Evolutionary conservation across 768 basidiomycete species (phyloP), one percentile per base, ranked within the genome.

Genomic region (Coprinopsis marcescibilis): DNA sequence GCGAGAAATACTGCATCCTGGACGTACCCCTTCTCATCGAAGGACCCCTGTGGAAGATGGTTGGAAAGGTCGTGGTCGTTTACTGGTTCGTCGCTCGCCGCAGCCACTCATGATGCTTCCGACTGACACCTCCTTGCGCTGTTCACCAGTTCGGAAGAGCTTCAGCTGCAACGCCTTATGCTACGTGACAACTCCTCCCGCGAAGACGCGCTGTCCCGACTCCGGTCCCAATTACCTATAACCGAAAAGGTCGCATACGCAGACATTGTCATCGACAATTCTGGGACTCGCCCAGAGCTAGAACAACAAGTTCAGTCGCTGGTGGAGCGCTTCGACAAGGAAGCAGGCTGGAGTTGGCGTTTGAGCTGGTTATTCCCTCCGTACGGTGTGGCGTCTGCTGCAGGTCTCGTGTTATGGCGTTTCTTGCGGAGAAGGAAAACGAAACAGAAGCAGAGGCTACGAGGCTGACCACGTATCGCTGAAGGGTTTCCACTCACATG

Each of bases 1-100:
- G 96, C 5, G 70, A 89, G 56, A 83, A 76, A 59, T 70, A 86
- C 30, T 89, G 85, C 51, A 73, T 97, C 2, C 65, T 98, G 54
- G 96, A 98, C 62, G 88, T 96, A 4, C 96, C 96, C 25, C 66
- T 98, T 42, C 69, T 99, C 46, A 84, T 99, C 47, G 96, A 99
- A 61, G 82, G 87, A 0, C 84, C 84, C 2, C 59, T 97, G 29
- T 91, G 85, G 80, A 80, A 76, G 57, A 85, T 78, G 75, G 85
- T 93, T 36, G 92, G 83, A 3, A 75, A 77, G 51, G 81, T 97
- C 19, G 73, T 93, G 2, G 83, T 99, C 8, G 93, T 96, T 4
- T 94, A 91, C 60, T 96, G 93, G 95, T 96, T 45, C 41, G 77
- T 66, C 19, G 17, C 32, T n/a, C 19, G 19, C 13, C 25, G 13